These are phyloP conservation scores for Ottelia alismoides DNA, from an alignment of 106 monocot species.

Conservation along the genomic window DNA sequence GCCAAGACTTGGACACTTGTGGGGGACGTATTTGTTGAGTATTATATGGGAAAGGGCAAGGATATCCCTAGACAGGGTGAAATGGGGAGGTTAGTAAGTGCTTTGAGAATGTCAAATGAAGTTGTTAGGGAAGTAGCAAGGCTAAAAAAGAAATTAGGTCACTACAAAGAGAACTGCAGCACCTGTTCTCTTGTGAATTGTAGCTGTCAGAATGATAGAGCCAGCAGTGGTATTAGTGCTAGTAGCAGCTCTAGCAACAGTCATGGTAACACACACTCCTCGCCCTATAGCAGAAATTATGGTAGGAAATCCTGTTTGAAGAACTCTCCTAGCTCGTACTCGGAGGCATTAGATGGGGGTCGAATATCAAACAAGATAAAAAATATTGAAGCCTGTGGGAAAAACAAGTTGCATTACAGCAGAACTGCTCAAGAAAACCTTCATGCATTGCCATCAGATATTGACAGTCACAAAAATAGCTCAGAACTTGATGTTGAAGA, in stretches of 20 bases:
- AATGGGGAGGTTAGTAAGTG: constrained; percentile 21
- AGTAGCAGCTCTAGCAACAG: constrained; percentile 73
- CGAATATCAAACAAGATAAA: constrained; percentile 1
- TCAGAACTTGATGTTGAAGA: constrained; percentile 8
- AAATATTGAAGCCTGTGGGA: constrained; percentile 9
- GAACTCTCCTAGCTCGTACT: constrained; percentile 6
- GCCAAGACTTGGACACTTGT: constrained; percentile 82
- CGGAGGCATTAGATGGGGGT: constrained; percentile 5
- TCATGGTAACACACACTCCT: constrained; percentile 15
- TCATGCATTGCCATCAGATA: not conserved
- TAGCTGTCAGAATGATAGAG: constrained; percentile 85
- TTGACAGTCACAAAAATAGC: constrained; percentile 3
- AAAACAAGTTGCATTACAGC: constrained; percentile 9
- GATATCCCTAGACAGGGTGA: constrained; percentile 19
- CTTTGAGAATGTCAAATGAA: constrained; percentile 78
- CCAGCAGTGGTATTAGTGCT: constrained; percentile 86
- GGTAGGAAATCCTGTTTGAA: constrained; percentile 38
- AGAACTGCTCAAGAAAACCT: not conserved
- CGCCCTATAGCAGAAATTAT: constrained; percentile 32
- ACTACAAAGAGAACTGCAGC: constrained; percentile 54
- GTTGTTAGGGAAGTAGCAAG: constrained; percentile 85
- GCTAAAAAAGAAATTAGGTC: constrained; percentile 84
- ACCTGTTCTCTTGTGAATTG: constrained; percentile 86
- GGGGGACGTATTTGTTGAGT: constrained; percentile 84
- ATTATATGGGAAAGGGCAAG: constrained; percentile 32